These are phyloP conservation scores for Lasiosphaeria ovina DNA, from an alignment of 495 filamentous ascomycete genomes.

Conservation along the genomic window DNA sequence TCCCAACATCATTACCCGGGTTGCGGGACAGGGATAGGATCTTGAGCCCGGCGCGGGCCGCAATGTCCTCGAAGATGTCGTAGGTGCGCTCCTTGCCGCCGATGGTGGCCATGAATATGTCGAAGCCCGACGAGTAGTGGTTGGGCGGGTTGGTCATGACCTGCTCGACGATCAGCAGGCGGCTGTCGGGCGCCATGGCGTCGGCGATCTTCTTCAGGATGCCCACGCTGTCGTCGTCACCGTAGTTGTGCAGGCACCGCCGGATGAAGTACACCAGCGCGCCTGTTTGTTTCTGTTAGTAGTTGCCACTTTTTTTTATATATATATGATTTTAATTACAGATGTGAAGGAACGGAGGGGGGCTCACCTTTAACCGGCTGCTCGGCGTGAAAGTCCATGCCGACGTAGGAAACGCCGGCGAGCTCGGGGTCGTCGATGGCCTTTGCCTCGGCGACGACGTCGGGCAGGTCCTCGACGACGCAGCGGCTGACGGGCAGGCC, in stretches of 20 bases:
- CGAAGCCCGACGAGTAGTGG: conserved; percentile 17
- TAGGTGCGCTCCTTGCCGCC: conserved; percentile 22
- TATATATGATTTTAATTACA: too few relatives aligned
- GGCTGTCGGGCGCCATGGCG: conserved; percentile 24
- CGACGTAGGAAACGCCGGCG: conserved; percentile 24
- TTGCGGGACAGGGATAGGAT: conserved; percentile 7
- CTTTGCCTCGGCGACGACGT: conserved; percentile 25
- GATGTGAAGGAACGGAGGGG: background rate
- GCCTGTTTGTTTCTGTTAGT: conserved; percentile 13
- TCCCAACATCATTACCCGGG: conserved; percentile 9
- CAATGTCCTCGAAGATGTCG: conserved; percentile 9
- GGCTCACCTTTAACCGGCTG: conserved; percentile 30
- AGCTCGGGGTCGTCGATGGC: conserved; percentile 21
- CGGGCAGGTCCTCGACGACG: conserved; percentile 32
- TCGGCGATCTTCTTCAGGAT: conserved; percentile 23
- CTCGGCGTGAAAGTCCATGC: conserved; percentile 29
- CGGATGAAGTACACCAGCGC: conserved; percentile 33
- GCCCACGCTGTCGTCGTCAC: conserved; percentile 31
- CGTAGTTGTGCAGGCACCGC: conserved; percentile 36
- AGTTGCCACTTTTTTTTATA: background rate
- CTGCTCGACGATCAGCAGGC: conserved; percentile 32
- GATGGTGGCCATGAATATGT: conserved; percentile 24
- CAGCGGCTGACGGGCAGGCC: conserved; percentile 25
- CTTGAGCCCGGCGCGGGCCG: conserved; percentile 23
- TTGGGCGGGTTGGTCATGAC: conserved; percentile 25